Evolutionary conservation across 2,329 filamentous ascomycete genomes (phyloP).

Genomic region (Penicillium frequentans): DNA sequence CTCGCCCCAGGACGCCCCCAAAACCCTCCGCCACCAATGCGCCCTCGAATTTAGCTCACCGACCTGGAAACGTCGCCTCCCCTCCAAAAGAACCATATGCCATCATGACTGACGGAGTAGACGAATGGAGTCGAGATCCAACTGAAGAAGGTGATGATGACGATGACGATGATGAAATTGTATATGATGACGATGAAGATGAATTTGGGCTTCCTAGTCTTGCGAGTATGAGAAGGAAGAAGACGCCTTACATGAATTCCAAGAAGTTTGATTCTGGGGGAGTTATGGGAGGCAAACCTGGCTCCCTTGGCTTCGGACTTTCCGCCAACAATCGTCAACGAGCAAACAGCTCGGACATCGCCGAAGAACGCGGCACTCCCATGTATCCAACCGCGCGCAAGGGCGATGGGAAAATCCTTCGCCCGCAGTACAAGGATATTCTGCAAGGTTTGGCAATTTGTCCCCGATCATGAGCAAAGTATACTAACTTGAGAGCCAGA

Average conservation of each 20-base stretch:
- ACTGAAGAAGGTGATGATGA: slow-evolving; percentile 62
- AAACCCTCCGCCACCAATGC: slow-evolving; percentile 56
- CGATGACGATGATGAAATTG: slow-evolving; percentile 67
- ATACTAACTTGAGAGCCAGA: slow-evolving; percentile 39
- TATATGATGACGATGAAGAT: slow-evolving; percentile 85
- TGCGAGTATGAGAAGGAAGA: slow-evolving; percentile 81
- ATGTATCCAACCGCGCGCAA: slow-evolving; percentile 87
- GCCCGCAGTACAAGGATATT: slow-evolving; percentile 97
- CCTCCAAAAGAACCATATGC: slow-evolving; percentile 74
- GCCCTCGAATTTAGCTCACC: slow-evolving; percentile 52
- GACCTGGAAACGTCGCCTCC: slow-evolving; percentile 35
- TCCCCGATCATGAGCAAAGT: background rate
- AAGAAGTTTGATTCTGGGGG: slow-evolving; percentile 49
- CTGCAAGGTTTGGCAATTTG: slow-evolving; percentile 58
- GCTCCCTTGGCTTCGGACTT: slow-evolving; percentile 33
- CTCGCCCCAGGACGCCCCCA: slow-evolving; percentile 74
- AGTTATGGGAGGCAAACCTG: slow-evolving; percentile 18
- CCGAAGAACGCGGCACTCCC: slow-evolving; percentile 79
- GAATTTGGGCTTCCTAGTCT: slow-evolving; percentile 94
- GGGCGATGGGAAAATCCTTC: slow-evolving; percentile 88
- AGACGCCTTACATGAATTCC: slow-evolving; percentile 33
- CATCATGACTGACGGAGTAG: slow-evolving; percentile 77
- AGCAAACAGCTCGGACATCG: slow-evolving; percentile 90
- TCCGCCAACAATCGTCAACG: slow-evolving; percentile 57
- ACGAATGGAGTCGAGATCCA: slow-evolving; percentile 67